Evolutionary conservation across 345 rosid species (phyloP).

Genomic region (Syzygium grande): DNA sequence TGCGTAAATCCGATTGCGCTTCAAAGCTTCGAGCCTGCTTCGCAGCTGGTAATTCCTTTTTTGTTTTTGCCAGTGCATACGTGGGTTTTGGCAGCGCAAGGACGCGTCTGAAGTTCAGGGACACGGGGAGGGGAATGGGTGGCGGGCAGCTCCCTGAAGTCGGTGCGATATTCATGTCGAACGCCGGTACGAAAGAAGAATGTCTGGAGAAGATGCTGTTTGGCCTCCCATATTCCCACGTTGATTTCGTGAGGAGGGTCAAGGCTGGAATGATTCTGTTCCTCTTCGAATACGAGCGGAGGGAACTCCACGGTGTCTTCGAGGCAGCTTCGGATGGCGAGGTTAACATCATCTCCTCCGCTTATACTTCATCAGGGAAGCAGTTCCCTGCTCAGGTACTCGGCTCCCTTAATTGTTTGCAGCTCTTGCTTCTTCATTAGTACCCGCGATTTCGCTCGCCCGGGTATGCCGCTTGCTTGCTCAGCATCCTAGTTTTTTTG

Average conservation of each 20-base stretch:
- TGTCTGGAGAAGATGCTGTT: slow-evolving; percentile 34
- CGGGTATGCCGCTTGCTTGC: neutral
- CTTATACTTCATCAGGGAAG: slow-evolving; percentile 45
- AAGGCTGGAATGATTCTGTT: slow-evolving; percentile 71
- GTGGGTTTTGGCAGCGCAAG: neutral
- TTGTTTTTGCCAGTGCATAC: neutral
- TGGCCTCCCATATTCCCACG: slow-evolving; percentile 44
- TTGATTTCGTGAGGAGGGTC: slow-evolving; percentile 41
- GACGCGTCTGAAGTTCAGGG: neutral
- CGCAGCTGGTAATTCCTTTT: neutral
- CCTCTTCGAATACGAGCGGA: slow-evolving; percentile 54
- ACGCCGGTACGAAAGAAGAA: slow-evolving; percentile 29
- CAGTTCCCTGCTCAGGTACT: slow-evolving; percentile 74
- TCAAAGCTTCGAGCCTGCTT: neutral
- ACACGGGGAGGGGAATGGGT: neutral
- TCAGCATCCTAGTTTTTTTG: neutral
- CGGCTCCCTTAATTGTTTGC: neutral
- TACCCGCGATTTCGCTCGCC: neutral
- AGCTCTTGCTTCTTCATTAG: neutral
- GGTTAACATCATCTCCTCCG: slow-evolving; percentile 49
- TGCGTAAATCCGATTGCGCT: neutral
- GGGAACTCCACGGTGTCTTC: slow-evolving; percentile 64
- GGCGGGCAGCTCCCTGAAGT: slow-evolving; percentile 1
- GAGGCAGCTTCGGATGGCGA: slow-evolving; percentile 50
- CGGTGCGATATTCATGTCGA: slow-evolving; percentile 70